Conservation (phyloP, 1,284 basidiomycete species). For the Trametes polyzona region DNA sequence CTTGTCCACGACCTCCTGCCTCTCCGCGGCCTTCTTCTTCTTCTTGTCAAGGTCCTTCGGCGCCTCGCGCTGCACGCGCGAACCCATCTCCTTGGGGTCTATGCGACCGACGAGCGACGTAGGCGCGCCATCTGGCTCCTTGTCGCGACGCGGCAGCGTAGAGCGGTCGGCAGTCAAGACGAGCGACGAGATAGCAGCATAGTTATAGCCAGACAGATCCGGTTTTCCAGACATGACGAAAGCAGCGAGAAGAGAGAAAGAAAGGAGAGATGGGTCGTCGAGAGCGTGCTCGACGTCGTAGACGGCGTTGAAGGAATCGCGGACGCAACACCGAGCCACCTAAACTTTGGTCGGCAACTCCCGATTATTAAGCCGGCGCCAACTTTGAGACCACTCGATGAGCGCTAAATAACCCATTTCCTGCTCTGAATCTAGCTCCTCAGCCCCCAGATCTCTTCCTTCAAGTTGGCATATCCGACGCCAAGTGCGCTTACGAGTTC, state of each 20-base stretch:
- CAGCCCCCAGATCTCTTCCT: too few species aligned
- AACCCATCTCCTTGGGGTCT: constrained; percentile 92
- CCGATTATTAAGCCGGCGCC: constrained; percentile 5
- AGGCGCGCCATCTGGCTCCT: constrained; percentile 95
- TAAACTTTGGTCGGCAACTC: constrained; percentile 14
- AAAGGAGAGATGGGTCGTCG: constrained; percentile 3
- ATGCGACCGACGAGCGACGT: constrained; percentile 93
- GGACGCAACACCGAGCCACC: background rate
- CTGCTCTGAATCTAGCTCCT: too few species aligned
- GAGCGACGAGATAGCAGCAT: constrained; percentile 86
- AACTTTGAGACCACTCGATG: background rate
- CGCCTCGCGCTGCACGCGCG: constrained; percentile 80
- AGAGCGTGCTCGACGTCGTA: constrained; percentile 17
- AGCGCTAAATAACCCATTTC: background rate
- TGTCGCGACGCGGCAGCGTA: constrained; percentile 78
- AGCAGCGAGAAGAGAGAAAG: constrained; percentile 2
- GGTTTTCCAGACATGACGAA: constrained; percentile 54
- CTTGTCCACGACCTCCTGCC: constrained; percentile 60
- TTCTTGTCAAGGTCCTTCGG: constrained; percentile 97
- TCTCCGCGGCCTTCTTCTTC: constrained; percentile 79
- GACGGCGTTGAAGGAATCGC: constrained; percentile 12
- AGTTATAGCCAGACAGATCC: constrained; percentile 87
- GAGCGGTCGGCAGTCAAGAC: constrained; percentile 84
- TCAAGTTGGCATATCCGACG: too few species aligned
- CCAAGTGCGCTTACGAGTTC: too few species aligned